phyloP scores from a whole-genome alignment of 1,284 basidiomycete species.

The Coniferiporia weirii region DNA sequence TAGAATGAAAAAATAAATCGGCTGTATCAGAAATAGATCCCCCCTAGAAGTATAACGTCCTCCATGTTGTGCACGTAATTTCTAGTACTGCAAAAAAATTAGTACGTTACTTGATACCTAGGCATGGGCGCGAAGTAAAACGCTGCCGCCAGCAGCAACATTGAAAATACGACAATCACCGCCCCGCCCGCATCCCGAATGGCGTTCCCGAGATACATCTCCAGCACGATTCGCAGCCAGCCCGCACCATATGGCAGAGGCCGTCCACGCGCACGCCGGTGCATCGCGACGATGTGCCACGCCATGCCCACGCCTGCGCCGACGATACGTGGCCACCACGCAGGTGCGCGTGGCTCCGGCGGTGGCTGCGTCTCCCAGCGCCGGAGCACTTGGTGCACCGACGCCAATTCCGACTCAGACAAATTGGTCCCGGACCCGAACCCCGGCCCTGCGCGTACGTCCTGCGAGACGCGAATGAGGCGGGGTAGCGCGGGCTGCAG shows the following conservation, averaged over 20 bases:
- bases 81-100: too few relatives aligned
- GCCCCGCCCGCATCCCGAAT: not conserved
- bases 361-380: slow-evolving; percentile 18
- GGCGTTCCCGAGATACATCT: slow-evolving; percentile 14
- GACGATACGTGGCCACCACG: slow-evolving; percentile 38
- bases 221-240: slow-evolving; percentile 4
- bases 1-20: too few relatives aligned
- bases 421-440: slow-evolving; percentile 1
- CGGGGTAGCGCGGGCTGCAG: slow-evolving; percentile 59
- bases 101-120: not conserved
- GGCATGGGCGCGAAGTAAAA: not conserved
- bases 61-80: too few relatives aligned
- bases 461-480: slow-evolving; percentile 25
- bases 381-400: slow-evolving; percentile 23
- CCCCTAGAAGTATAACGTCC: too few relatives aligned
- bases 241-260: slow-evolving; percentile 4
- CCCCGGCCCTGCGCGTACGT: too few relatives aligned
- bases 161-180: not conserved
- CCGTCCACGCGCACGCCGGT: slow-evolving; percentile 37
- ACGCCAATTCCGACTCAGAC: not conserved
- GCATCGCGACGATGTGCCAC: slow-evolving; percentile 56
- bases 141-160: not conserved
- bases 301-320: slow-evolving; percentile 51
- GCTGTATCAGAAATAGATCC: too few relatives aligned
- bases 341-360: slow-evolving; percentile 29